Percentiles rank a stretch among this genome's conserved stretches.
These are phyloP conservation scores for Pseudonectria foliicola DNA, from an alignment of 2,329 filamentous ascomycete genomes.

Conservation along the genomic window DNA sequence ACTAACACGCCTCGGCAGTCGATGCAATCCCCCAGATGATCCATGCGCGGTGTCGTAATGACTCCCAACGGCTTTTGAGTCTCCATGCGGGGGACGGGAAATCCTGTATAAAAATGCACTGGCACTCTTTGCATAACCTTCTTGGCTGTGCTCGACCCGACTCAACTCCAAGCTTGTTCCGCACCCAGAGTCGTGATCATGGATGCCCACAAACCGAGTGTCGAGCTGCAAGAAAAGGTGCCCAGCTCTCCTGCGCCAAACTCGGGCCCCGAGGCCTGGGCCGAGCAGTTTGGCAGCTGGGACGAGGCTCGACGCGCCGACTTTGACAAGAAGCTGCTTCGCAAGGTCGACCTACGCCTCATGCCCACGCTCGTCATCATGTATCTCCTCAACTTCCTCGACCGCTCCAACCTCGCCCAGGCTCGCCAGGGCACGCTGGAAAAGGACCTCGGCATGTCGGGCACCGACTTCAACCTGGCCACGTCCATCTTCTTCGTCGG, in stretches of 20 bases:
- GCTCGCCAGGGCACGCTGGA: constrained; percentile 48
- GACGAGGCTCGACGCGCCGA: constrained; percentile 12
- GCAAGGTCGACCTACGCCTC: constrained; percentile 45
- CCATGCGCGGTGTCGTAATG: too few relatives aligned
- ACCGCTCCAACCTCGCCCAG: constrained; percentile 46
- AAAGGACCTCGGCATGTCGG: constrained; percentile 43
- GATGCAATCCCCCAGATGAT: too few relatives aligned
- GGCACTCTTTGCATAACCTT: too few relatives aligned
- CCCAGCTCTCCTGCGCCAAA: not conserved
- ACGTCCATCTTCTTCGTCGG: constrained; percentile 56
- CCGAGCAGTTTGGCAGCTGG: constrained; percentile 8
- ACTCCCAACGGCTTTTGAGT: too few relatives aligned
- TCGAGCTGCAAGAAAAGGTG: too few relatives aligned
- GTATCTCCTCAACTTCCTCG: constrained; percentile 50
- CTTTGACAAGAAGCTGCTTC: constrained; percentile 29
- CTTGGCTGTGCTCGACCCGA: too few relatives aligned
- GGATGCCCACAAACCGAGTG: too few relatives aligned
- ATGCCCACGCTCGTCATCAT: constrained; percentile 48
- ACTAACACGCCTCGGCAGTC: too few relatives aligned
- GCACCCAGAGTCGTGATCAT: too few relatives aligned
- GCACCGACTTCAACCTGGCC: constrained; percentile 51
- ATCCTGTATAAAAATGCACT: too few relatives aligned
- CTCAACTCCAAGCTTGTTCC: too few relatives aligned
- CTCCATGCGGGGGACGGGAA: too few relatives aligned
- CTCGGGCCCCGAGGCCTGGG: constrained; percentile 6